A percentile compares a stretch with the other conserved stretches of the same genome.
Evolutionary conservation across 2,329 filamentous ascomycete species (phyloP).

Genomic region (Leptodontidium sp.): DNA sequence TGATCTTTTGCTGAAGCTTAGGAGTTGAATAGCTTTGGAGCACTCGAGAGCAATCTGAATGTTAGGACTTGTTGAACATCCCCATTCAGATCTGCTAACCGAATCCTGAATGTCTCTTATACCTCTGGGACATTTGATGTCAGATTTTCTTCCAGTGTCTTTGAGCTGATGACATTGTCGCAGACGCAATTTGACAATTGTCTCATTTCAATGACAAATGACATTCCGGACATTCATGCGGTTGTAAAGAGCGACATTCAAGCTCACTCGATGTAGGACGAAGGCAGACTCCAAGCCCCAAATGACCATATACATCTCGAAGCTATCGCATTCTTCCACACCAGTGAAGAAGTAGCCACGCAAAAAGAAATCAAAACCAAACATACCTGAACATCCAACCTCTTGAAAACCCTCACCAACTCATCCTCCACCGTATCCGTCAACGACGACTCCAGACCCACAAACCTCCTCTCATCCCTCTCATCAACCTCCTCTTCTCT

Average conservation of each 20-base stretch:
- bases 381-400: constrained; percentile 30
- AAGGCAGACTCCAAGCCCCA: no score
- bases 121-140: background rate
- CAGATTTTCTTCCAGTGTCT: background rate
- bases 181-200: no score
- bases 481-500: constrained; percentile 20
- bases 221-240: no score
- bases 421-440: constrained; percentile 20
- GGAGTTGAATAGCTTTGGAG: no score
- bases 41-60: background rate
- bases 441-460: background rate
- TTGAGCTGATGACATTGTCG: no score
- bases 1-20: no score
- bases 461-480: constrained; percentile 10
- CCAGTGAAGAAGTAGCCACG: background rate
- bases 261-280: no score
- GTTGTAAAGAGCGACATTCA: no score
- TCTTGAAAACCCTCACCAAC: constrained; percentile 28
- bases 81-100: no score
- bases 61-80: no score
- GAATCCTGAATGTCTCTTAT: background rate
- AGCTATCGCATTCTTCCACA: background rate
- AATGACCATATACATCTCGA: no score
- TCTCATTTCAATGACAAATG: no score
- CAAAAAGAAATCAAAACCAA: constrained; percentile 2